Conservation (phyloP, 2,329 filamentous ascomycete genomes). For the Cordyceps javanica region DNA sequence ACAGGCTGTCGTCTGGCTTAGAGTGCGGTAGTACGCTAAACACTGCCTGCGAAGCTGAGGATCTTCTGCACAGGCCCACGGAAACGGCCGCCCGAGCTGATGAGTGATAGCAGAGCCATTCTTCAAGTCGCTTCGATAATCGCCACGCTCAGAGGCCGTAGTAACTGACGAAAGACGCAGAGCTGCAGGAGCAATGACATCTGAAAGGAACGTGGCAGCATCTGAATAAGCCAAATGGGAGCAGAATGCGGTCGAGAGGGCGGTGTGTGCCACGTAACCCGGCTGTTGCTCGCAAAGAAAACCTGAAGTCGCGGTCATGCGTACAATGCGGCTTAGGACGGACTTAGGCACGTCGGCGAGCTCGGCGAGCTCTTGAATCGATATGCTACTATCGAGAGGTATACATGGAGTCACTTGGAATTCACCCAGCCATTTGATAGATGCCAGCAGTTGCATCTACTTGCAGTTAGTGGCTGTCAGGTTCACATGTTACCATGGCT, state of each 20-base stretch:
- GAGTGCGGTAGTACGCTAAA: conserved; percentile 1
- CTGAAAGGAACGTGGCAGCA: conserved; percentile 12
- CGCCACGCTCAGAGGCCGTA: not conserved
- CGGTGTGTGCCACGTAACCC: conserved; percentile 9
- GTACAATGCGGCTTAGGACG: conserved; percentile 30
- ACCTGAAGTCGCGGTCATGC: conserved; percentile 8
- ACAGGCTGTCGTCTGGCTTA: not conserved
- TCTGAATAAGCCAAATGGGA: conserved; percentile 1
- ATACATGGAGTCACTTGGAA: conserved; percentile 39
- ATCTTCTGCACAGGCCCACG: not conserved
- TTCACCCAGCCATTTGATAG: conserved; percentile 37
- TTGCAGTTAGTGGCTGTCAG: not conserved
- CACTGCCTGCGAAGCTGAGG: conserved; percentile 6
- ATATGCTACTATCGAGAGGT: conserved; percentile 30
- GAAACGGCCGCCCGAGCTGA: not conserved
- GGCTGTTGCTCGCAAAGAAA: conserved; percentile 10
- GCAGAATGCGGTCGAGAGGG: conserved; percentile 11
- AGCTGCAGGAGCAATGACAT: not conserved
- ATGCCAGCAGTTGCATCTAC: conserved; percentile 18
- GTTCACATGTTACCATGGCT: not conserved
- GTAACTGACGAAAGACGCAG: not conserved
- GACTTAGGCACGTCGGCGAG: conserved; percentile 31
- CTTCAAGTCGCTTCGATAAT: not conserved
- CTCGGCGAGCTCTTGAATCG: conserved; percentile 34
- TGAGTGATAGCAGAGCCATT: not conserved